Conservation (phyloP, 2,329 filamentous ascomycete species). For the Endothia cerciana region DNA sequence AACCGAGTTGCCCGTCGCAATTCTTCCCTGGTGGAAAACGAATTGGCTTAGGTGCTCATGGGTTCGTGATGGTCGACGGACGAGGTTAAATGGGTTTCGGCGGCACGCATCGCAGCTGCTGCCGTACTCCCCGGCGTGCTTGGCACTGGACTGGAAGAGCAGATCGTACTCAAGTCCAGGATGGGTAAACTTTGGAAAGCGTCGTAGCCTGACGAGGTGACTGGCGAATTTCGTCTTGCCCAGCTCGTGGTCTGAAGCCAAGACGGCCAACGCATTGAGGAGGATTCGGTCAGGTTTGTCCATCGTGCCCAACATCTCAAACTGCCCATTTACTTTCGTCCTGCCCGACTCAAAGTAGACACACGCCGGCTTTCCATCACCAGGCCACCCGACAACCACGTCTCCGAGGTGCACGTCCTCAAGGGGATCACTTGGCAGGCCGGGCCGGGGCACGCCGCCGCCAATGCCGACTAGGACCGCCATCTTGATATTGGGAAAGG, state of each 20-base stretch:
- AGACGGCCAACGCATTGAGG: conserved; percentile 8
- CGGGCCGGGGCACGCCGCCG: conserved; percentile 21
- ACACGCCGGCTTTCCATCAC: conserved; percentile 34
- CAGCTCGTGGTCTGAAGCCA: conserved; percentile 16
- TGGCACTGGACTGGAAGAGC: not conserved
- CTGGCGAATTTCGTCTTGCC: not conserved
- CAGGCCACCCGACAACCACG: conserved; percentile 25
- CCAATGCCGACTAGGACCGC: conserved; percentile 27
- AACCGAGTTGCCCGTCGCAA: conserved; percentile 42
- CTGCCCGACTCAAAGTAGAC: conserved; percentile 36
- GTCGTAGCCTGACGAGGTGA: not conserved
- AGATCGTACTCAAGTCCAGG: conserved; percentile 7
- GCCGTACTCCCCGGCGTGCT: not conserved
- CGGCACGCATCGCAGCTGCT: conserved; percentile 3
- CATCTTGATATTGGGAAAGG: conserved; percentile 30
- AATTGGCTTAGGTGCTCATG: not conserved
- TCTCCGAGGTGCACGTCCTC: conserved; percentile 25
- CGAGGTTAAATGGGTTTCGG: not conserved
- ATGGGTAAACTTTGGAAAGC: not conserved
- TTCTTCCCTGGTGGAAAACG: conserved; percentile 32
- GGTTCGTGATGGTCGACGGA: not conserved
- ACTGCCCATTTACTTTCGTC: not conserved
- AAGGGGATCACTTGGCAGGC: not conserved
- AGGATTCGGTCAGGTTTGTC: conserved; percentile 9
- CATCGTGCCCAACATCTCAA: not conserved